Evolutionary conservation across 2,329 filamentous ascomycete species (phyloP), one percentile per base, ranked within the genome.

Genomic region (Plenodomus tracheiphilus): DNA sequence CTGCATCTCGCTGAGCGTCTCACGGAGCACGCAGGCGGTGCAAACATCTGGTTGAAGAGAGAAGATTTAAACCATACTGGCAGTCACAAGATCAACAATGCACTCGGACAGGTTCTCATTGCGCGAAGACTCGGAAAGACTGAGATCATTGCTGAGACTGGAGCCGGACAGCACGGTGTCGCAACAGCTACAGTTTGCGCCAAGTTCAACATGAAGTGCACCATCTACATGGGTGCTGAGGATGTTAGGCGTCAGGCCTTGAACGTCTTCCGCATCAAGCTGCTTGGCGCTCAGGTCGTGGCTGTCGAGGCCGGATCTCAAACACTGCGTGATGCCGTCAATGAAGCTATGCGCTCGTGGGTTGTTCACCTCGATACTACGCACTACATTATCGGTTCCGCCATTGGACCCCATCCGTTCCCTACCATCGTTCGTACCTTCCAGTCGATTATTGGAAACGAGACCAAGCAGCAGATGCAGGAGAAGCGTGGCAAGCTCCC

Each of bases 61-160:
- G 94, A 99, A 76, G 94, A 99, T 71, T 79, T 97, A 47, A 97
- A 97, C 76, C 94, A 99, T 73, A 97, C 94, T 8, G 94, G 94
- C 59, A 95, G 89, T 55, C 94, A 99, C 81, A 99, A 99, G 83
- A 97, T 99, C 80, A 99, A 99, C 80, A 99, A 99, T 66, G 94
- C 94, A 0, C 79, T 99, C 8, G 94, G 94, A 2, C 94, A 99
- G 74, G 85, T 97, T 41, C 82, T 99, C 13, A 78, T 99, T 34
- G 94, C 94, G 1, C 83, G 83, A 62, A 82, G 91, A 54, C 77
- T 99, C 41, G 94, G 94, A 42, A 99, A 99, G 83, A 97, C 87
- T 5, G 88, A 91, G 72, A 97, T 99, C 64, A 99, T 99, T 62
- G 94, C 94, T 41, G 94, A 99, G 77, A 99, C 94, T 15, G 94